Base-by-base conservation (phyloP, 1,284 basidiomycete species). In the Sanguinoderma infundibulare region DNA sequence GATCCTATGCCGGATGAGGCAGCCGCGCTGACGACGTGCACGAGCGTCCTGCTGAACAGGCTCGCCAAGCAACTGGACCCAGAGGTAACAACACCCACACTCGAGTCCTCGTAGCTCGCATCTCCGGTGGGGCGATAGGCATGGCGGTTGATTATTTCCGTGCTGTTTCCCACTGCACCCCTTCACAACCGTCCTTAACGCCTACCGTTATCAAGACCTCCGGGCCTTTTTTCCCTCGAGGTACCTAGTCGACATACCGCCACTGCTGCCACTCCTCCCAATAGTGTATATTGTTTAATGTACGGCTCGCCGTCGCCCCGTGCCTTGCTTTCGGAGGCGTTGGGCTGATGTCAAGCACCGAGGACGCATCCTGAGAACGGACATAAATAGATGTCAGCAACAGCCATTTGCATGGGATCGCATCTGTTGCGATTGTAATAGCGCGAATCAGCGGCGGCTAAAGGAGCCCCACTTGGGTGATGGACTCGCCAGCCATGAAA, bases 1-100 rank as follows among this genome's bases (percentile, higher is more conserved):
- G 91, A 94, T 70, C 92, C 96, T 0, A 90, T 86, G 63, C 72
- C 77, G 5, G 87, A 91, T 60, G 96, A 98, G 77, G 79, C 83
- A 0, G 79, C 85, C 58, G 85, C 89, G 12, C 77, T 98, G 55
- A 79, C 87, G 69, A 86, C 81, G 46, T 97, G 95, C 69, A 85
- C 89, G 0, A 85, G 87, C 3, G 90, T 95, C 1, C 79, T 96
- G 39, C 75, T 95, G 64, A 83, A 86, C 51, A 79, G 92, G 30
- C 58, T 67, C 14, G 57, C 60, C 14, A 68, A 64, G 57, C 32
- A 55, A 42, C 57, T 55, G 24, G 38, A 55, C 17, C 5, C 28
- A 35, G 12, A n/a, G n/a, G n/a, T n/a, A n/a, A n/a, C 32, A 36
- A 47, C 42, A 15, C 9, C 42, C 24, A 26, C 24, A 15, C 14